Evolutionary conservation across 768 basidiomycete genomes (phyloP).

Genomic region (Collybiopsis luxurians): DNA sequence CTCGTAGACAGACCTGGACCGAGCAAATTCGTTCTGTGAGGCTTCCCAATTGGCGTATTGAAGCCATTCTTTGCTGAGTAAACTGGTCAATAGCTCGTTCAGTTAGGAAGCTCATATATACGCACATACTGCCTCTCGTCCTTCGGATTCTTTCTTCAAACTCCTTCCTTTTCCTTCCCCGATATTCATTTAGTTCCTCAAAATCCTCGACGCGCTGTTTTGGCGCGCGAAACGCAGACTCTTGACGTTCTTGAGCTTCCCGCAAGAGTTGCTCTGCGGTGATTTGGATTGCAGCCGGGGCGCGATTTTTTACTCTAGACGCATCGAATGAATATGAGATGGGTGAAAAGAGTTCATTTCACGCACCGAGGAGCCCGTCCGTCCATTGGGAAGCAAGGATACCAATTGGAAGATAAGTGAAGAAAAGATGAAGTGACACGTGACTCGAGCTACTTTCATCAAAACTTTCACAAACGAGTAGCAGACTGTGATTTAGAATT

Average conservation of each 20-base stretch:
- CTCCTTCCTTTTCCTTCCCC: constrained; percentile 88
- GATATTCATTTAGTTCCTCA: constrained; percentile 89
- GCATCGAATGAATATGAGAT: constrained; percentile 5
- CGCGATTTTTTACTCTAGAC: constrained; percentile 88
- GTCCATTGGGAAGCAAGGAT: constrained; percentile 49
- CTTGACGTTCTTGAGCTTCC: constrained; percentile 99
- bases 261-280: constrained; percentile 97
- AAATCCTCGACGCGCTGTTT: constrained; percentile 96
- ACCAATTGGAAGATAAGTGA: no score
- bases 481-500: no score
- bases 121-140: constrained; percentile 75
- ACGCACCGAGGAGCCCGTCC: constrained; percentile 72
- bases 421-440: no score
- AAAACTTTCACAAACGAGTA: no score
- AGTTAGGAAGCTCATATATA: background rate
- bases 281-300: constrained; percentile 95
- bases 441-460: no score
- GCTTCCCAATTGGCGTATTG: constrained; percentile 92
- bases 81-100: background rate
- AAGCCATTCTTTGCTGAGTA: constrained; percentile 76
- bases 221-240: constrained; percentile 86
- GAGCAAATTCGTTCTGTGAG: constrained; percentile 93
- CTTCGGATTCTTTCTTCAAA: constrained; percentile 87
- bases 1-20: constrained; percentile 94
- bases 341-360: background rate